Conservation (phyloP, 176 grass and related monocot species). For the Cenchrus fungigraminus region DNA sequence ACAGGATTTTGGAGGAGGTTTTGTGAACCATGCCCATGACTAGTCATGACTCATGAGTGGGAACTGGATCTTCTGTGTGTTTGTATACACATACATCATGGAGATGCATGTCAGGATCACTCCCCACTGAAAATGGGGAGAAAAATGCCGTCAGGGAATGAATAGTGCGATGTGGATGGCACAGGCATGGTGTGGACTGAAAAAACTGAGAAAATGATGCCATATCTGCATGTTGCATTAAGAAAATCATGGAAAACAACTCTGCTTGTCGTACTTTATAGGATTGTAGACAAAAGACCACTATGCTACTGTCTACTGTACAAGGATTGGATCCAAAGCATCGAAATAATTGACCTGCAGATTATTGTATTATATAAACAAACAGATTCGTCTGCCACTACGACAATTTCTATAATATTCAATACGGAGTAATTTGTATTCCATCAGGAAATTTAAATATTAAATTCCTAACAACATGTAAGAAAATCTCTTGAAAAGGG, state of each 20-base stretch:
- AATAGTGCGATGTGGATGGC: constrained; percentile 8
- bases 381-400: background rate
- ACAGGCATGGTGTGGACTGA: background rate
- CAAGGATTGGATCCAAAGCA: background rate
- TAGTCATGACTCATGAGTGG: background rate
- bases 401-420: background rate
- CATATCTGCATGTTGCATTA: background rate
- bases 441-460: background rate
- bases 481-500: background rate
- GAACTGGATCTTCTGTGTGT: background rate
- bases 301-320: background rate
- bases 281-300: background rate
- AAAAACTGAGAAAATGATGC: background rate
- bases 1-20: background rate
- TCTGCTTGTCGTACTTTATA: background rate
- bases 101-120: constrained; percentile 25
- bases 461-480: background rate
- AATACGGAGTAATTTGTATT: background rate
- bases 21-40: background rate
- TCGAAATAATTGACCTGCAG: constrained; percentile 31
- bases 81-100: constrained; percentile 33
- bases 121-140: background rate
- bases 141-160: background rate
- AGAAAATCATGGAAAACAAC: background rate
- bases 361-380: background rate